phyloP scores from a whole-genome alignment of 2,329 filamentous ascomycete genomes.

The Botrytis byssoidea region DNA sequence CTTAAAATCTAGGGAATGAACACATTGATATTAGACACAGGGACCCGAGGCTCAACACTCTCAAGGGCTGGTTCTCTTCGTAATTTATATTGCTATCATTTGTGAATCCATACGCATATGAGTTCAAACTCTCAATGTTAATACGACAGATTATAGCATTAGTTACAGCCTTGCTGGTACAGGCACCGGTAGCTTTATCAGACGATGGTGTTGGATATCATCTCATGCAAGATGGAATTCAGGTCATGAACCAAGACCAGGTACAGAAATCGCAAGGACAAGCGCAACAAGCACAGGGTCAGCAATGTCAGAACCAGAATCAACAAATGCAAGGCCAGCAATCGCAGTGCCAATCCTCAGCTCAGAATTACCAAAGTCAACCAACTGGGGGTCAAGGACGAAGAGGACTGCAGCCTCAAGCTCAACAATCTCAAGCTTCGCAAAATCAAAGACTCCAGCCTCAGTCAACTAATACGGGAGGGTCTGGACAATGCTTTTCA shows the following conservation, averaged over 20 bases:
- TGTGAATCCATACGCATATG: constrained; percentile 10
- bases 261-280: not conserved
- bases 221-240: not conserved
- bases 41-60: not conserved
- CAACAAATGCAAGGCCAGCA: not conserved
- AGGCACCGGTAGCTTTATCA: not conserved
- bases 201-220: not conserved
- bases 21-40: not conserved
- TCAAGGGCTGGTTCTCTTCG: constrained; percentile 15
- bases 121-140: constrained; percentile 11
- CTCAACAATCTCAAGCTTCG: not conserved
- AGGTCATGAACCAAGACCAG: not conserved
- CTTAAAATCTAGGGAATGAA: not conserved
- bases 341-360: not conserved
- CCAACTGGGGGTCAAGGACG: not conserved
- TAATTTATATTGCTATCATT: not conserved
- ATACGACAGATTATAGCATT: constrained; percentile 14
- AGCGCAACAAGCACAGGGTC: not conserved
- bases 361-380: not conserved
- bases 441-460: not conserved
- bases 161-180: constrained; percentile 20
- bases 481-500: constrained; percentile 21
- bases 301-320: not conserved
- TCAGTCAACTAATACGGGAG: not conserved
- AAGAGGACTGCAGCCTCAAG: not conserved